phyloP scores from a whole-genome alignment of 2,329 filamentous ascomycete species.

The Erysiphe neolycopersici region DNA sequence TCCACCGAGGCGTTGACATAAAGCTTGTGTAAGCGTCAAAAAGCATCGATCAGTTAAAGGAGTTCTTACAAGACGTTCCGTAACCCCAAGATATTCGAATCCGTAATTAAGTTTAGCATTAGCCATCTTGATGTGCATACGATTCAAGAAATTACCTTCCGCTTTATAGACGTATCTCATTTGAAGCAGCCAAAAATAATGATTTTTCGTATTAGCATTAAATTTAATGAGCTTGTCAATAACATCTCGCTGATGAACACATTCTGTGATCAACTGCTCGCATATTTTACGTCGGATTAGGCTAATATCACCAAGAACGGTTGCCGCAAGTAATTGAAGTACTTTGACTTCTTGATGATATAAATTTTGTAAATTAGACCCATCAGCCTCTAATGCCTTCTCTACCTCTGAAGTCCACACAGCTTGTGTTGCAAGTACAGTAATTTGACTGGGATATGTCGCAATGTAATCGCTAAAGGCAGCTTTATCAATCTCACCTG shows the following conservation, averaged over 20 bases:
- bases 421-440: constrained; percentile 78
- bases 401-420: constrained; percentile 84
- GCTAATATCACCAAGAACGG: constrained; percentile 72
- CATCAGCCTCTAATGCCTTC: constrained; percentile 43
- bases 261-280: constrained; percentile 95
- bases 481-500: constrained; percentile 38
- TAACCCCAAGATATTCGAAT: constrained; percentile 92
- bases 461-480: constrained; percentile 59
- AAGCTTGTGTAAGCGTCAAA: constrained; percentile 82
- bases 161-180: constrained; percentile 87
- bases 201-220: constrained; percentile 46
- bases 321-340: constrained; percentile 61
- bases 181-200: constrained; percentile 82
- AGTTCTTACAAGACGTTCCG: constrained; percentile 84
- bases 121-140: constrained; percentile 82
- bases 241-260: constrained; percentile 85
- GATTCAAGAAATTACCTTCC: constrained; percentile 56
- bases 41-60: constrained; percentile 96
- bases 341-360: constrained; percentile 66
- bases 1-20: constrained; percentile 83
- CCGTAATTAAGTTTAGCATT: constrained; percentile 90
- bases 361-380: constrained; percentile 38
- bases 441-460: constrained; percentile 74
- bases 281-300: constrained; percentile 82
- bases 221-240: constrained; percentile 63